These are phyloP conservation scores for Trypanosomatidae sp. DNA, from an alignment of 208 protist species.

Conservation along the genomic window DNA sequence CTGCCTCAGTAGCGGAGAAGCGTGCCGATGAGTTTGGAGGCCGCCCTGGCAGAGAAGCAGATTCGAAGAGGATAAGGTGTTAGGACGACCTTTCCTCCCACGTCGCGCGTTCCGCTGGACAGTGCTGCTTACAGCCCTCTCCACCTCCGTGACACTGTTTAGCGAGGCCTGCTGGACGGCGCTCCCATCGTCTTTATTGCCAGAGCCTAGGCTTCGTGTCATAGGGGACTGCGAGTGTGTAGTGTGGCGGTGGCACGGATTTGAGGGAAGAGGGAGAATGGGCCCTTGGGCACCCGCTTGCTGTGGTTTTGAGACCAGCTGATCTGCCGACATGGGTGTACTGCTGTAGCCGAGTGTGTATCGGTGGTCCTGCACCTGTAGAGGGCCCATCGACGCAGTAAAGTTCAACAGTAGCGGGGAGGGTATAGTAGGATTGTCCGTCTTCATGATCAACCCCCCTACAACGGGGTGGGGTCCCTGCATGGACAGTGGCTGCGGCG, in stretches of 20 bases:
- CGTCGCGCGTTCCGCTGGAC: neutral
- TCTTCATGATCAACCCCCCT: conserved; percentile 21
- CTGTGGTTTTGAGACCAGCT: conserved; percentile 1
- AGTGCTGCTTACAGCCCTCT: neutral
- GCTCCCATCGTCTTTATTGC: neutral
- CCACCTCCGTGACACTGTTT: neutral
- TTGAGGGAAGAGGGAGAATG: neutral
- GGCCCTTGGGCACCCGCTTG: neutral
- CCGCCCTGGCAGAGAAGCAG: neutral
- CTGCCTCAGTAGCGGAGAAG: conserved; percentile 1
- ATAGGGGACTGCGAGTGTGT: neutral
- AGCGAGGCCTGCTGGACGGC: neutral
- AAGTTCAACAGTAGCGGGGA: conserved; percentile 6
- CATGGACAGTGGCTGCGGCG: neutral
- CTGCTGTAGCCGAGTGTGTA: conserved; percentile 1
- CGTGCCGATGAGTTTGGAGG: neutral
- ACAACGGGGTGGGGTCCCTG: neutral
- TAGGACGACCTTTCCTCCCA: neutral
- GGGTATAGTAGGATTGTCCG: conserved; percentile 11
- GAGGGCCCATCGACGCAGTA: neutral
- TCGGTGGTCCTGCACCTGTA: neutral
- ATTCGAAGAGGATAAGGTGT: neutral
- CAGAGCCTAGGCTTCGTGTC: neutral
- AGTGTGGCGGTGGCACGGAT: neutral
- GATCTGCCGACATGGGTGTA: neutral